phyloP scores from a whole-genome alignment of 108 stramenopile genomes.

The Halocafeteria seosinensis region DNA sequence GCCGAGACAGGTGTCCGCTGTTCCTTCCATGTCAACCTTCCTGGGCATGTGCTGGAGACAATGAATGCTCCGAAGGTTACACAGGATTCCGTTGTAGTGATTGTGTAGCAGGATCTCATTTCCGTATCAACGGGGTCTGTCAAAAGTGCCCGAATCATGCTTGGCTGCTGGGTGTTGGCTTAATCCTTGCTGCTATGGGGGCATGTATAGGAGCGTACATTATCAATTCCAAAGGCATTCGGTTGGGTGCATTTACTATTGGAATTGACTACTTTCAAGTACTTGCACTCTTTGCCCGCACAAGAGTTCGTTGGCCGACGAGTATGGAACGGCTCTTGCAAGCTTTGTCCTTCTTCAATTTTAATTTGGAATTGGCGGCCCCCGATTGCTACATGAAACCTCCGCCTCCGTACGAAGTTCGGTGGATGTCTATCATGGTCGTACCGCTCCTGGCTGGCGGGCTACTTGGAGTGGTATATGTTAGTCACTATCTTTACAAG shows the following conservation, averaged over 20 bases:
- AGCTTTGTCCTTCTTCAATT: conserved; percentile 13
- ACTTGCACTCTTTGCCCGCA: conserved; percentile 11
- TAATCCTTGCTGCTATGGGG: not conserved
- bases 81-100: conserved; percentile 6
- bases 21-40: conserved; percentile 12
- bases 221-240: conserved; percentile 12
- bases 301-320: conserved; percentile 18
- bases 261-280: conserved; percentile 27
- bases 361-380: conserved; percentile 23
- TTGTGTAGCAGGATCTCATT: conserved; percentile 7
- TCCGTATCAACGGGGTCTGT: conserved; percentile 14
- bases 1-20: not conserved
- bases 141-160: conserved; percentile 16
- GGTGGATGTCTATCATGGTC: not conserved
- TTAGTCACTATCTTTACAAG: not conserved
- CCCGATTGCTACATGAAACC: conserved; percentile 19
- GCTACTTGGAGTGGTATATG: not conserved
- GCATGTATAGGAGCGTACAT: conserved; percentile 5
- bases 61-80: conserved; percentile 19
- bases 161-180: conserved; percentile 17
- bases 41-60: conserved; percentile 16
- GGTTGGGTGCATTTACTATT: conserved; percentile 14
- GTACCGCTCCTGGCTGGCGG: not conserved
- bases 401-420: conserved; percentile 14
- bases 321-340: conserved; percentile 4